Base-by-base conservation (phyloP, 345 rosid genomes). In the Salix arbutifolia region DNA sequence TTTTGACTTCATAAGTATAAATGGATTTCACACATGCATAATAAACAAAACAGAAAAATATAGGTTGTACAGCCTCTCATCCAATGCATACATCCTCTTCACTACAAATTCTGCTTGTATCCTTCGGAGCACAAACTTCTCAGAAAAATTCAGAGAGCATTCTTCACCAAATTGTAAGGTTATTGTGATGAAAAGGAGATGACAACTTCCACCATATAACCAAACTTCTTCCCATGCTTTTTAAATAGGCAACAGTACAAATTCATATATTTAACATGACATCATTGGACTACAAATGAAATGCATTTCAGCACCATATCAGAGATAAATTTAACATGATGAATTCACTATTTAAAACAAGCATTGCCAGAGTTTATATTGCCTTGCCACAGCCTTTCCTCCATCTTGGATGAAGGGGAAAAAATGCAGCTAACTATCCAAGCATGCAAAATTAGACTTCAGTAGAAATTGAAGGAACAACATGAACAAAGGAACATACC, bases 401-500 rank as follows among this genome's bases (percentile, higher is more conserved):
- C 61, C 79, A 6, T 76, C 79, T 7, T 64, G 46, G 18, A 76
- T 69, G 70, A 52, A 65, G 53, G 62, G 28, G 5, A 23, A 58
- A 1, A 58, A 58, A 58, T 58, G 25, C 23, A 58, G 64, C 25
- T 23, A 25, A 58, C 11, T 11, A n/a, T 58, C 64, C 23, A n/a
- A 25, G 64, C 64, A 58, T 23, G 64, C 25, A 10, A 58, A 23
- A 23, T 25, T 23, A n/a, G 28, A 58, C 28, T 26, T 58, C 26
- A 4, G 28, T n/a, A 23, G 28, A 58, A 58, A 58, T 58, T 1
- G 11, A 58, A n/a, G 64, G 64, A 14, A 58, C 16, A 58, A 9
- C 64, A 58, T 58, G 28, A 67, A 31, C 71, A 33, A 68, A 67
- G 53, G 42, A 30, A 78, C 46, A 65, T 91, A 90, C 94, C 92